Base-by-base conservation (phyloP, 805 yeast genomes). In the Lipomyces japonicus region DNA sequence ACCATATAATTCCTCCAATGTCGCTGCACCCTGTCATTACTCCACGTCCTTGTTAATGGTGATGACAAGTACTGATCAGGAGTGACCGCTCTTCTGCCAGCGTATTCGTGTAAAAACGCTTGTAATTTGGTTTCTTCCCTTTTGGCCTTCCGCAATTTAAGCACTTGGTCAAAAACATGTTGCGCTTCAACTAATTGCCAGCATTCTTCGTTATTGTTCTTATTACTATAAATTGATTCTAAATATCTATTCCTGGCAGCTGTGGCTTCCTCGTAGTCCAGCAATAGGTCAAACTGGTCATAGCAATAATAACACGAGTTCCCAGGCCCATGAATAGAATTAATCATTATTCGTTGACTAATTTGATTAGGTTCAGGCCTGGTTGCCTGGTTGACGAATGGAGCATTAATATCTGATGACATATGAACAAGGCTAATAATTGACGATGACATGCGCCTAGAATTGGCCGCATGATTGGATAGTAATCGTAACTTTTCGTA, bases 41-140 rank as follows among this genome's bases (percentile, higher is more conserved):
- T 37, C 48, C 48, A 44, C 6, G 43, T 39, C 3, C 46, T 22
- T n/a, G 45, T 18, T 10, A 38, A 24, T 4, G 26, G 31, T 28
- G 48, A 44, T 22, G 22, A 14, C 26, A 18, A 25, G 3, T 44
- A 44, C 42, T 44, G 48, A 23, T 44, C 48, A 16, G 48, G 47
- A 4, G 47, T 35, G 35, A 32, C 44, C 12, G 44, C 14, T 23
- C 44, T 16, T 12, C 30, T 31, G 36, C 38, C 38, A 12, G 36
- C 36, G 31, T 30, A 23, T 16, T 44, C 42, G 22, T 26, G 14
- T n/a, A 21, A 30, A 22, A 14, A 14, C 22, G 18, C 22, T 26
- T n/a, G 4, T 9, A 3, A 28, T 23, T 12, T 9, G 18, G 34
- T 31, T n/a, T 37, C 25, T 25, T 44, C 48, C 16, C 23, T 14